phyloP scores from a whole-genome alignment of 495 filamentous ascomycete species.

The Trichocladium antarcticum region DNA sequence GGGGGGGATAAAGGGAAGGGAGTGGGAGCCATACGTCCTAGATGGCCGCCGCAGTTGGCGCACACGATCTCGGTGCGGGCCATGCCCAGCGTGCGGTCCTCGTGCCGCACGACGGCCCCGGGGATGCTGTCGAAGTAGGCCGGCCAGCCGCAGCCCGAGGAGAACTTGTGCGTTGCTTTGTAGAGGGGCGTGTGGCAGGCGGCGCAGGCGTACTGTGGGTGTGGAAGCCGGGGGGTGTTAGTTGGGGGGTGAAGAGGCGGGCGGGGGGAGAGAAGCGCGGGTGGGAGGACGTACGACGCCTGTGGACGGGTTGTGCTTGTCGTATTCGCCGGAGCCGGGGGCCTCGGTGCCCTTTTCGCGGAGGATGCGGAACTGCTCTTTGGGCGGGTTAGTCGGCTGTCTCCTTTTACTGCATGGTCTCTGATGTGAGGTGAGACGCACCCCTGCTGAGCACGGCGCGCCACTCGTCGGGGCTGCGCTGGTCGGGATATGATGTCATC shows the following conservation, averaged over 20 bases:
- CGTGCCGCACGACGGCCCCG: conserved; percentile 71
- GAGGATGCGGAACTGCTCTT: conserved; percentile 90
- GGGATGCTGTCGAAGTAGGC: conserved; percentile 93
- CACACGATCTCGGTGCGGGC: conserved; percentile 85
- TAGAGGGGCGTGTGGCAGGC: conserved; percentile 84
- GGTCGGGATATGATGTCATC: conserved; percentile 52
- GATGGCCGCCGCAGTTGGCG: conserved; percentile 83
- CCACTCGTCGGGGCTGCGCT: conserved; percentile 79
- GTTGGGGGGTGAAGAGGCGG: no score
- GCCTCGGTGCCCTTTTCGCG: conserved; percentile 84
- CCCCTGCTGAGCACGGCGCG: conserved; percentile 68
- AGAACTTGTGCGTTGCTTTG: conserved; percentile 84
- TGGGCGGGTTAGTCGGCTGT: not conserved
- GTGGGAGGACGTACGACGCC: conserved; percentile 38
- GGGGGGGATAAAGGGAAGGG: no score
- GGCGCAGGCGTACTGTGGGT: conserved; percentile 56
- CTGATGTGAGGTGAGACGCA: conserved; percentile 26
- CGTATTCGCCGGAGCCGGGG: conserved; percentile 66
- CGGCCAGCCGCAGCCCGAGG: conserved; percentile 93
- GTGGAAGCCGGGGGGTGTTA: no score
- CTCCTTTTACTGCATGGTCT: not conserved
- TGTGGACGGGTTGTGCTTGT: conserved; percentile 63
- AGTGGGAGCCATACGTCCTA: no score
- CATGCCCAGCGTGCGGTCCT: conserved; percentile 72
- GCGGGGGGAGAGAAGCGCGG: no score